Evolutionary conservation across 306 rosid species (phyloP), one percentile per base, ranked within the genome.

Genomic region (Senna siamea): DNA sequence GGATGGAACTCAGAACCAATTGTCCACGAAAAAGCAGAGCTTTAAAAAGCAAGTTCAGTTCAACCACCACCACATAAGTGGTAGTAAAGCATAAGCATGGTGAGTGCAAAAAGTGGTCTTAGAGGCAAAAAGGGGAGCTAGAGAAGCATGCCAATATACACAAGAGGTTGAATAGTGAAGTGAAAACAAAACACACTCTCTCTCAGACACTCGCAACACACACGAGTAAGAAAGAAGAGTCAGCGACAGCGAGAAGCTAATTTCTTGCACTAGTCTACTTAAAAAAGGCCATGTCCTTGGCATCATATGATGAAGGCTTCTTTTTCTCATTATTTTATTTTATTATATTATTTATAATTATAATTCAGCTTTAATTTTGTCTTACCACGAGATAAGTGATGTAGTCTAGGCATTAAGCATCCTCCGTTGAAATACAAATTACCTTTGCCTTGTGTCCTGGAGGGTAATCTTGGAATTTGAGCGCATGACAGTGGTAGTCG

Each of bases 1-100:
- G 30, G 30, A 68, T 5, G 61, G 18, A 74, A 53, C 77, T 51
- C 50, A 79, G 58, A 77, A 56, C 64, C 69, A 26, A 67, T 57
- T 58, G 72, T 67, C 83, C 80, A 70, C 57, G 28, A 69, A 58
- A 34, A 76, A 67, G 78, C 35, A 81, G 14, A 68, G 60, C 34
- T 35, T 5, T 37, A 37, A 48, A n/a, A 79, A 68, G 66, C 66
- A 61, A 76, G 40, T 59, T 32, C 50, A 76, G 40, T 59, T 32
- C 50, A 83, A 72, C 74, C 60, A 53, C 65, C 43, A 34, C 46
- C 19, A 35, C 14, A 64, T 48, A 74, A 78, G 80, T 47, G 41
- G 55, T 47, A 53, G 40, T 35, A 79, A 82, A 85, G 82, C 79
- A 53, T 9, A 17, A 13, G 69, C 60, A 34, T 5, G 35, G 66